Percentiles rank a stretch among this genome's conserved stretches.
Evolutionary conservation across 2,329 filamentous ascomycete species (phyloP).

Genomic region (Fusarium sambucinum): DNA sequence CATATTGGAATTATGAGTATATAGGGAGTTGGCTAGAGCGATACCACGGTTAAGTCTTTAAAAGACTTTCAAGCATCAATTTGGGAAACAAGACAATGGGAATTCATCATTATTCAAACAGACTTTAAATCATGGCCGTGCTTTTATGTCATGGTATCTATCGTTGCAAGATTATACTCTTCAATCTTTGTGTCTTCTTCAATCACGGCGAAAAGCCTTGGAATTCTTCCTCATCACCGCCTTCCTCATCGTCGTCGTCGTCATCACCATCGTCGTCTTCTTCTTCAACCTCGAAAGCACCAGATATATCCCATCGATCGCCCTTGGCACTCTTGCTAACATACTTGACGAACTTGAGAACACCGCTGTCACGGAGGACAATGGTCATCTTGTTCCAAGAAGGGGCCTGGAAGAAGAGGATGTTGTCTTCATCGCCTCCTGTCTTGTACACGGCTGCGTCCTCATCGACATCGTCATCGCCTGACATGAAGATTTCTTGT

Average conservation of each 20-base stretch:
- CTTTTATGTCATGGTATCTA: constrained; percentile 42
- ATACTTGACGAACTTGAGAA: constrained; percentile 96
- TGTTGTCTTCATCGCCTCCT: constrained; percentile 77
- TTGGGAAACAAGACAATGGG: constrained; percentile 9
- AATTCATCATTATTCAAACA: constrained; percentile 12
- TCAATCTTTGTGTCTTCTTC: constrained; percentile 29
- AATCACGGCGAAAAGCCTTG: constrained; percentile 65
- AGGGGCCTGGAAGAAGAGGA: constrained; percentile 72
- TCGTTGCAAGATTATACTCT: constrained; percentile 17
- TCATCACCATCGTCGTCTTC: constrained; percentile 58
- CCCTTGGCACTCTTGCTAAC: constrained; percentile 85
- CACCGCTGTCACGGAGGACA: constrained; percentile 87
- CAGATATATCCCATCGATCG: constrained; percentile 92
- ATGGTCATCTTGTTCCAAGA: constrained; percentile 93
- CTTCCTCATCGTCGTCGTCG: constrained; percentile 54
- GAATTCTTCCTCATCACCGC: constrained; percentile 64
- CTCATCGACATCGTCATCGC: constrained; percentile 75
- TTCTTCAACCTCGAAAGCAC: constrained; percentile 78
- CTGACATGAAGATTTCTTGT: constrained; percentile 94
- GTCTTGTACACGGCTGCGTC: constrained; percentile 92
- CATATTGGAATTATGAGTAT: constrained; percentile 22
- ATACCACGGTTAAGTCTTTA: constrained; percentile 29
- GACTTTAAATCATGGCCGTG: constrained; percentile 18
- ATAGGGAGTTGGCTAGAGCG: constrained; percentile 20
- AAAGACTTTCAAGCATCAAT: constrained; percentile 10